These are phyloP conservation scores for Fusarium cicatricum DNA, from an alignment of 2,329 filamentous ascomycete species.

Conservation along the genomic window DNA sequence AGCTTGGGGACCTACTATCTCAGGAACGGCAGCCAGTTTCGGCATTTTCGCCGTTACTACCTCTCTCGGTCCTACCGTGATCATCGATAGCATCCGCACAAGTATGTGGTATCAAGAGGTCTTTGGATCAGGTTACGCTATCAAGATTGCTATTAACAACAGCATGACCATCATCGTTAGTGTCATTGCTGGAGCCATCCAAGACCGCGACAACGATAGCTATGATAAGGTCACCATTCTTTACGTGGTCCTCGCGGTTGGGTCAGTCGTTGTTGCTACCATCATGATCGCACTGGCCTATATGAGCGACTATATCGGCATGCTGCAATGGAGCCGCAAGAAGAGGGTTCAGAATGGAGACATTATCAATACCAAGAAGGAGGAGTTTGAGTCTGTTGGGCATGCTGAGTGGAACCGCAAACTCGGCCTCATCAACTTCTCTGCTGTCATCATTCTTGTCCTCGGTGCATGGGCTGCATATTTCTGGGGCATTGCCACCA, in stretches of 20 bases:
- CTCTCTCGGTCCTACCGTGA: constrained; percentile 63
- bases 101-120: constrained; percentile 67
- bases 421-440: constrained; percentile 55
- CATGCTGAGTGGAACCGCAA: constrained; percentile 49
- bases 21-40: constrained; percentile 66
- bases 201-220: constrained; percentile 64
- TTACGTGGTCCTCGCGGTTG: constrained; percentile 62
- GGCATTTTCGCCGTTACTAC: constrained; percentile 66
- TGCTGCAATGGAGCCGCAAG: constrained; percentile 67
- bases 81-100: constrained; percentile 69
- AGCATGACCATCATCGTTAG: constrained; percentile 68
- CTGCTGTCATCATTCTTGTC: constrained; percentile 54
- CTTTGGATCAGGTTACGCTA: constrained; percentile 66
- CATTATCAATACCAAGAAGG: constrained; percentile 53
- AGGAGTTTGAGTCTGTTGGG: constrained; percentile 49
- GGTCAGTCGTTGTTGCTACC: constrained; percentile 55
- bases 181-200: constrained; percentile 64
- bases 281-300: constrained; percentile 51
- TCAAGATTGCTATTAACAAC: constrained; percentile 71
- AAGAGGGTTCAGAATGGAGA: constrained; percentile 56
- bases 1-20: constrained; percentile 56
- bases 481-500: constrained; percentile 67
- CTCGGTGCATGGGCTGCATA: constrained; percentile 64
- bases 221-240: constrained; percentile 64
- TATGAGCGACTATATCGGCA: constrained; percentile 53